These are phyloP conservation scores for Chaetomiaceae sp. DNA, from an alignment of 2,329 filamentous ascomycete genomes.

Conservation along the genomic window DNA sequence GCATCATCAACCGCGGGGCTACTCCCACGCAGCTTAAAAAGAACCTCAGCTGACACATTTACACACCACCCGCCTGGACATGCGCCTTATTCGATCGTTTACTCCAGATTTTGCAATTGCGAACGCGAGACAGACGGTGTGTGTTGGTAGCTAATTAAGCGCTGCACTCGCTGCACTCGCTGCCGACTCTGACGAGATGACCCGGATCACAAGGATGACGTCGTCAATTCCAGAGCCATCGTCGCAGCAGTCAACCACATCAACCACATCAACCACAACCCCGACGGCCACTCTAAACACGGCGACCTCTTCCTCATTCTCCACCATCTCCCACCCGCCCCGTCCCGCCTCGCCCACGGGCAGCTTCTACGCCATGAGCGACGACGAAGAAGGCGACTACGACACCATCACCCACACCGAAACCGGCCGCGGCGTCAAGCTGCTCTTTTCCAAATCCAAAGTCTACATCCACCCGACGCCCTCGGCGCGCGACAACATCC, in stretches of 20 bases:
- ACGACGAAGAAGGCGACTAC: slow-evolving; percentile 93
- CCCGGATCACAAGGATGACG: slow-evolving; percentile 25
- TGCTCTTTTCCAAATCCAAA: slow-evolving; percentile 96
- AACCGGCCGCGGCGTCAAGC: slow-evolving; percentile 79
- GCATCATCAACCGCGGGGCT: slow-evolving; percentile 17
- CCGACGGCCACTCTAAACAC: slow-evolving; percentile 2
- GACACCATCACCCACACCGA: slow-evolving; percentile 82
- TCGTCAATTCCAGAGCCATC: slow-evolving; percentile 11
- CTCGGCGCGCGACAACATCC: slow-evolving; percentile 90
- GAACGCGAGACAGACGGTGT: no score
- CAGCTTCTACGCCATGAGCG: slow-evolving; percentile 92
- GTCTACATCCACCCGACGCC: slow-evolving; percentile 95
- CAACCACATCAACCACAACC: neutral
- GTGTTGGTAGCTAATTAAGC: no score
- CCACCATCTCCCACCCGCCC: slow-evolving; percentile 26
- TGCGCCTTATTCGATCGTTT: no score
- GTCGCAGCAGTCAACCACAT: neutral
- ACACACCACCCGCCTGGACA: neutral
- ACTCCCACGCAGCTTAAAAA: slow-evolving; percentile 2
- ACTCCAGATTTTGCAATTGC: neutral
- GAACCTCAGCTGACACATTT: slow-evolving; percentile 9
- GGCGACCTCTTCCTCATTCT: slow-evolving; percentile 31
- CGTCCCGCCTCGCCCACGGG: slow-evolving; percentile 66
- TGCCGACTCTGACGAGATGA: slow-evolving; percentile 16
- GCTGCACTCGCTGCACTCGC: no score